Percentiles rank a stretch among this genome's conserved stretches.
phyloP scores from a whole-genome alignment of 2,329 filamentous ascomycete species.

The Bisporella sp. region DNA sequence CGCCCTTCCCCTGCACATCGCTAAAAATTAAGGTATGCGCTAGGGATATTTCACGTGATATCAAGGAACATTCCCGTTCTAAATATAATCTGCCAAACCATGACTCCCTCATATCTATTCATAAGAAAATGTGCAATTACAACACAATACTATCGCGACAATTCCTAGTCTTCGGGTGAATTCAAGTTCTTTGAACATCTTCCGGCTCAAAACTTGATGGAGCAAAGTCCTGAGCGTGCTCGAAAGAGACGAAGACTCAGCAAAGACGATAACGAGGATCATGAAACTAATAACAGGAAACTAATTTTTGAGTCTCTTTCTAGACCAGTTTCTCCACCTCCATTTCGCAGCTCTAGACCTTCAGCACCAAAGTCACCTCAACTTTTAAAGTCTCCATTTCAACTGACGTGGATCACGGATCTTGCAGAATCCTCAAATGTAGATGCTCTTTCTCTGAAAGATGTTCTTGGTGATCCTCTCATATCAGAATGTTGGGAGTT shows the following conservation, averaged over 20 bases:
- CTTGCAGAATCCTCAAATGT: constrained; percentile 44
- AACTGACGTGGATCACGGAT: constrained; percentile 50
- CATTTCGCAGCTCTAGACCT: constrained; percentile 11
- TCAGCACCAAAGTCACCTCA: constrained; percentile 1
- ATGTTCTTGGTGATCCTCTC: constrained; percentile 54
- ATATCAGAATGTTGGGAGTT: constrained; percentile 49
- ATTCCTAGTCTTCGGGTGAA: too few species aligned
- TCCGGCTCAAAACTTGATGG: neutral
- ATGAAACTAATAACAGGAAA: neutral
- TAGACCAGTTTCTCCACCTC: constrained; percentile 24
- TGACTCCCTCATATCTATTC: too few species aligned
- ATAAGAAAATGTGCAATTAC: too few species aligned
- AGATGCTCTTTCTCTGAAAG: constrained; percentile 46
- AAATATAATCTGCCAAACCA: too few species aligned
- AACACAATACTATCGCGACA: too few species aligned
- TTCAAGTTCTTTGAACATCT: neutral
- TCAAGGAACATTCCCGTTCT: too few species aligned
- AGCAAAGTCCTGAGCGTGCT: neutral
- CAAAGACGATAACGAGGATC: constrained; percentile 5
- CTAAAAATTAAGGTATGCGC: too few species aligned
- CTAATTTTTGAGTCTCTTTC: constrained; percentile 10
- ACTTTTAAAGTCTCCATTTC: constrained; percentile 43
- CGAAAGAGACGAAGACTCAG: constrained; percentile 15
- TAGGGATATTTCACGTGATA: too few species aligned
- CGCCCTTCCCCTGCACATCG: too few species aligned